Percentiles rank a stretch among this genome's conserved stretches.
These are phyloP conservation scores for Pulveroboletus sp. DNA, from an alignment of 768 basidiomycete species.

Conservation along the genomic window DNA sequence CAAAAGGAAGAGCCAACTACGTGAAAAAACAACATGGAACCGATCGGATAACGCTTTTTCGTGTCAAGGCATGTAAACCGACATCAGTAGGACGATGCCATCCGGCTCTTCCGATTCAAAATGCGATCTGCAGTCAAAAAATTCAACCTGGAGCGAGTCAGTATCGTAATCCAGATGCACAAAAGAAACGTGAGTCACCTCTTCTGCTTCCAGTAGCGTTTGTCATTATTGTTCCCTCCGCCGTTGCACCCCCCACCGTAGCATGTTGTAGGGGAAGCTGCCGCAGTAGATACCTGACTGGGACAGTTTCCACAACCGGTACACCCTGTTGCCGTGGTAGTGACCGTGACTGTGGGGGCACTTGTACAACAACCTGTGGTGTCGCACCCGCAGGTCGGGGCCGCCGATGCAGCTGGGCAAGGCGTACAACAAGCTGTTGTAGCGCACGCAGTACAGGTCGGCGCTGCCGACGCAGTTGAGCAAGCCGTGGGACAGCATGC, in stretches of 20 bases:
- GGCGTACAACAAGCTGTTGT: no score
- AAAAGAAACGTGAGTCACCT: constrained; percentile 1
- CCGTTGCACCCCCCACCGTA: no score
- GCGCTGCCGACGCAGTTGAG: no score
- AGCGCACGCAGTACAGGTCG: no score
- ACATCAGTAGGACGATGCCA: constrained; percentile 1
- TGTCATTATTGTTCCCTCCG: not conserved
- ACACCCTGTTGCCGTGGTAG: constrained; percentile 4
- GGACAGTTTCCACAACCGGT: no score
- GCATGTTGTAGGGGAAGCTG: not conserved
- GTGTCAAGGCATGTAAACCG: not conserved
- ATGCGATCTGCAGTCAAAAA: not conserved
- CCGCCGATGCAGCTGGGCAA: no score
- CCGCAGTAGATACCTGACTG: constrained; percentile 12
- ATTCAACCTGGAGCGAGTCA: constrained; percentile 3
- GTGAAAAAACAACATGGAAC: no score
- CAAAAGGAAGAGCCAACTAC: no score
- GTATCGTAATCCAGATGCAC: not conserved
- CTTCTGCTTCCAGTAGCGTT: not conserved
- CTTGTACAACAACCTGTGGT: not conserved
- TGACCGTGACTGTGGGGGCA: constrained; percentile 19
- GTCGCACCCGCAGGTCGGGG: not conserved
- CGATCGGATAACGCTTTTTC: not conserved
- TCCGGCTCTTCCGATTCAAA: constrained; percentile 8
- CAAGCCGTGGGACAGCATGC: no score